Conservation (phyloP, 257 asterid species). For the Solanum appendiculatum region DNA sequence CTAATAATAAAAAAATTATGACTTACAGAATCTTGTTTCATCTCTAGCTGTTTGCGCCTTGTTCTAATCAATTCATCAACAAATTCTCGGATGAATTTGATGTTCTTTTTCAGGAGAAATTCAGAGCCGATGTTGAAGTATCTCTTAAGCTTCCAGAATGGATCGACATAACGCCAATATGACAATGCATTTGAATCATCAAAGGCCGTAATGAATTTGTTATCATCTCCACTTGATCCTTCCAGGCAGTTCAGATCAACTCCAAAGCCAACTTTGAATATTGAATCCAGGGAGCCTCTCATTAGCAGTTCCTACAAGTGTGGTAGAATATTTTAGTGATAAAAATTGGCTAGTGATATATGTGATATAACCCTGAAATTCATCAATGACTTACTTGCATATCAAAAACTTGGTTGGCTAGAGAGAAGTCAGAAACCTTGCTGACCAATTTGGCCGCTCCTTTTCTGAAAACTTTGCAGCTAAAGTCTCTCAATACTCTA, state of each 20-base stretch:
- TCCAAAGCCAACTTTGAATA: constrained; percentile 73
- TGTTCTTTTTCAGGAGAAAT: constrained; percentile 41
- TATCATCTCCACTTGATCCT: constrained; percentile 40
- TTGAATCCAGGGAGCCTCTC: constrained; percentile 62
- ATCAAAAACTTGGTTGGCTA: constrained; percentile 30
- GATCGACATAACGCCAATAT: constrained; percentile 56
- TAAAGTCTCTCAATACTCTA: constrained; percentile 57
- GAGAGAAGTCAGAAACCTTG: constrained; percentile 14
- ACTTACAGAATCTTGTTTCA: constrained; percentile 27
- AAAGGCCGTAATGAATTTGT: constrained; percentile 42
- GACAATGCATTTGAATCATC: constrained; percentile 58
- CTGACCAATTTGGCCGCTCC: constrained; percentile 38
- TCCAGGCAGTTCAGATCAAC: constrained; percentile 47
- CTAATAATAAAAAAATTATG: not conserved
- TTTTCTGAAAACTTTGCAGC: constrained; percentile 48
- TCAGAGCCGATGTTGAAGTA: constrained; percentile 45
- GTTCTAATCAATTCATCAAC: constrained; percentile 40
- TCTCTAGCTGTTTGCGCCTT: constrained; percentile 34
- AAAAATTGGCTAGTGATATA: not conserved
- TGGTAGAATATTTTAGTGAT: not conserved
- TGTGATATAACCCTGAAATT: not conserved
- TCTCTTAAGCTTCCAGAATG: constrained; percentile 50
- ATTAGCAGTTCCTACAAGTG: constrained; percentile 47
- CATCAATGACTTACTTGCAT: constrained; percentile 32
- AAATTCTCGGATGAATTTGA: constrained; percentile 33